Percentiles rank a stretch among this genome's conserved stretches.
phyloP scores from a whole-genome alignment of 208 protist genomes.

The Porcisia hertigi region DNA sequence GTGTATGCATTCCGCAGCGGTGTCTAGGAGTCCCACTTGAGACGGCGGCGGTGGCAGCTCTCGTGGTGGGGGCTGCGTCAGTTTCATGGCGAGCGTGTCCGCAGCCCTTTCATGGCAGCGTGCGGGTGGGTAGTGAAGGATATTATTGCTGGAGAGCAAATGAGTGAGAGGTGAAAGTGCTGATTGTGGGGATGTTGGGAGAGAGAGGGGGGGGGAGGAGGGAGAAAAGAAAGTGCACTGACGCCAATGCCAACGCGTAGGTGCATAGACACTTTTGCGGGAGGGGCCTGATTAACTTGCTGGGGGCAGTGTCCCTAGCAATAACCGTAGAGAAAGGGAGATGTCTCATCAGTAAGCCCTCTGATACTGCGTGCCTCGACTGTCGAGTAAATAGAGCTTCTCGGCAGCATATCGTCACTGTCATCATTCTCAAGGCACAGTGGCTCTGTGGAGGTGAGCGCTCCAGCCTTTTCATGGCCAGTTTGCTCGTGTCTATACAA shows the following conservation, averaged over 20 bases:
- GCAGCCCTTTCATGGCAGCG: not conserved
- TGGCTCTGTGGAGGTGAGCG: too few relatives aligned
- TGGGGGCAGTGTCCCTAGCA: not conserved
- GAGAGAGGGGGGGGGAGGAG: too few relatives aligned
- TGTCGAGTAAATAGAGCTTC: not conserved
- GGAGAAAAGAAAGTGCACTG: not conserved
- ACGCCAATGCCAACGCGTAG: not conserved
- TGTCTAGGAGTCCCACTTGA: not conserved
- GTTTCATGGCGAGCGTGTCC: not conserved
- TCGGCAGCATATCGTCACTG: not conserved
- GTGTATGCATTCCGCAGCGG: constrained; percentile 12
- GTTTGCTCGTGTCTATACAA: not conserved
- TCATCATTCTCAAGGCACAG: too few relatives aligned
- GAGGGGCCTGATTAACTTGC: not conserved
- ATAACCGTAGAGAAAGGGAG: not conserved
- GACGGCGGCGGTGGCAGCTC: not conserved
- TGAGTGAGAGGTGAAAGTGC: not conserved
- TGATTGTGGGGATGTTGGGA: too few relatives aligned
- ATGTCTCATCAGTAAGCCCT: not conserved
- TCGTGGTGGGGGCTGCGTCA: not conserved
- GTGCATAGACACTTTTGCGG: not conserved
- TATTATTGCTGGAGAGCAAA: not conserved
- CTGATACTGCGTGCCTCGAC: not conserved
- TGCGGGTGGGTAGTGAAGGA: not conserved
- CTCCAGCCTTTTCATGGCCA: not conserved